Evolutionary conservation across 257 asterid genomes (phyloP), one percentile per base, ranked within the genome.

Genomic region (Jacaranda mimosifolia): DNA sequence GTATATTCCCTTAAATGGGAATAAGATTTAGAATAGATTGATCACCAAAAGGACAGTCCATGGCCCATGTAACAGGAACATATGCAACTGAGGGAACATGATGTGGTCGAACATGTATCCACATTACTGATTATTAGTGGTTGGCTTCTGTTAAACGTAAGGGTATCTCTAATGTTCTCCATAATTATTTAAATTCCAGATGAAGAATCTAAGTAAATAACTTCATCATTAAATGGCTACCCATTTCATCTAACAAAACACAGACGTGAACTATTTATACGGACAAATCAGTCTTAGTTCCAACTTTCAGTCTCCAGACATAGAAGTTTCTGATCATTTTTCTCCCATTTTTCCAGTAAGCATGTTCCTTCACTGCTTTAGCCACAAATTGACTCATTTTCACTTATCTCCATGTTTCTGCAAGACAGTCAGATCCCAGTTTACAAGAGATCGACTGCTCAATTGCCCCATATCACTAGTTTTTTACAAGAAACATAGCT

Each of bases 41-140:
- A 49, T 52, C 40, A 36, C 49, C 48, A 59, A 6, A 6, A 68
- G 11, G 39, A 39, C 6, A 7, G 12, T 46, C 51, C 36, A 68
- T n/a, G 42, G 36, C 62, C 67, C 46, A 26, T 48, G 57, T 74
- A 26, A 19, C 74, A 63, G 74, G n/a, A 36, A 43, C 32, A 58
- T 26, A 19, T 51, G 21, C 62, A 52, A 66, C 21, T 2, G 48
- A 51, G 73, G 53, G 63, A 46, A 68, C 68, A 49, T 69, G 17
- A 51, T 74, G 35, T n/a, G 38, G 76, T 9, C 39, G 19, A 2
- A 46, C 15, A 17, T 53, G 63, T 38, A 3, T 64, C 15, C 64
- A 62, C 51, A 6, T 46, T 9, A 40, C 39, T 18, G 49, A 48
- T 53, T 60, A 71, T 60, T 13, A 15, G 59, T 39, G 3, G 60